Percentiles rank a stretch among this genome's conserved stretches.
Conservation (phyloP, 2,329 filamentous ascomycete species). For the Reticulascus tulasneorum region DNA sequence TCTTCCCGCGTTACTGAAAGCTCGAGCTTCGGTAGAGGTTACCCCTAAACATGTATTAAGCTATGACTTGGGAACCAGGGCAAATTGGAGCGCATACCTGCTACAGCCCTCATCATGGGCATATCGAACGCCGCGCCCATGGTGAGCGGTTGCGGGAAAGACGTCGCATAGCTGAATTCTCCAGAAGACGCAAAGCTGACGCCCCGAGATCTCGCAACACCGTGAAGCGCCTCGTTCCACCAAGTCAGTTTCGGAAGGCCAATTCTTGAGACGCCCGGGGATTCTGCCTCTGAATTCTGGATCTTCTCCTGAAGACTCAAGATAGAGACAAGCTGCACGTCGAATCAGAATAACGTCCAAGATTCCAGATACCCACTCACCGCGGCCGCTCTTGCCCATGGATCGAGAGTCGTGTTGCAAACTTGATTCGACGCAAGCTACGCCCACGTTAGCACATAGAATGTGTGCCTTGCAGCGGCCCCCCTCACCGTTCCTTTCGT, state of each 20-base stretch:
- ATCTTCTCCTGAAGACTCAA: neutral
- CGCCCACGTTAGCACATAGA: no score
- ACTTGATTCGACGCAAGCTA: slow-evolving; percentile 33
- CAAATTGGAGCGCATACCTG: no score
- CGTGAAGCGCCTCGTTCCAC: slow-evolving; percentile 61
- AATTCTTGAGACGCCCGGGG: neutral
- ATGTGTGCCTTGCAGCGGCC: no score
- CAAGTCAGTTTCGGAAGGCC: slow-evolving; percentile 26
- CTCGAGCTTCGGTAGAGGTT: slow-evolving; percentile 56
- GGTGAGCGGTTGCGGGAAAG: slow-evolving; percentile 61
- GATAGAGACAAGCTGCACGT: neutral
- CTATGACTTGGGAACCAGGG: no score
- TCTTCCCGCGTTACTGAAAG: slow-evolving; percentile 57
- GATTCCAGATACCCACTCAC: no score
- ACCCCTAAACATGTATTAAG: slow-evolving; percentile 21
- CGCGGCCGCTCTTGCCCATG: slow-evolving; percentile 37
- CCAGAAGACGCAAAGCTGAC: slow-evolving; percentile 48
- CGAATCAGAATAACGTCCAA: no score
- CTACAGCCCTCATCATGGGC: no score
- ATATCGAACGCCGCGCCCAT: slow-evolving; percentile 61
- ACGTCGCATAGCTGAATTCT: slow-evolving; percentile 56
- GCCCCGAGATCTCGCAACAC: slow-evolving; percentile 50
- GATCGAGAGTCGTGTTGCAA: slow-evolving; percentile 41
- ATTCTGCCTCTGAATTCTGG: neutral
- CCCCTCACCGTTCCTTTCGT: no score